Base-by-base conservation (phyloP, 805 yeast species). In the Cyberlindnera xishuangbannaensis region DNA sequence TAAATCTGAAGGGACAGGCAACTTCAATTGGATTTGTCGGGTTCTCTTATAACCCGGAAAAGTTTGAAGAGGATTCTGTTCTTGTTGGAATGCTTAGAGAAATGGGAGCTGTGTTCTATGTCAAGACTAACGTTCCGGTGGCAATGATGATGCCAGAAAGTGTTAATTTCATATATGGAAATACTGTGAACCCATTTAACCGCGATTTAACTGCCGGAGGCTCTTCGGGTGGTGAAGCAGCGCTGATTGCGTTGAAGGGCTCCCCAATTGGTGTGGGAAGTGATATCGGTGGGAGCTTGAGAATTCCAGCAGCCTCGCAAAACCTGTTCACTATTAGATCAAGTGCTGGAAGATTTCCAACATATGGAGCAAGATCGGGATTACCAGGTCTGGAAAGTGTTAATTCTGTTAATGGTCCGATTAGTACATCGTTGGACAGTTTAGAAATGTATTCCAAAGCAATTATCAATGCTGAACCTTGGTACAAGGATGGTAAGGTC, bases 151-250 rank as follows among this genome's bases (percentile, higher is more conserved):
- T 61, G 54, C 62, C 67, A 12, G 78, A 73, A 40, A 55, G 75
- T 7, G 56, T 53, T 30, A 65, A 65, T 45, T 57, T 61, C 40
- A 45, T 72, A 21, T 67, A 54, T 35, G 78, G 78, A 2, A 54
- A 59, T 24, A 69, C 76, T 12, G 39, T 54, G 21, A 71, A 69
- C 50, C 72, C 78, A 4, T 48, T 57, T 42, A 69, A 67, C 42
- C 47, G 65, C 25, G 47, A 50, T 15, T 45, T 68, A 33, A 59
- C 69, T n/a, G 53, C 71, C 15, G 76, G 76, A 27, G 78, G 78
- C 1, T 67, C 73, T 8, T 65, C 73, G 11, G 76, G 76, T 7
- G 78, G 78, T 27, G 77, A 71, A 30, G 73, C 69, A 6, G 71
- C 75, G 8, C 47, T 73, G 18, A 45, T 68, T 8, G 65, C 64